phyloP scores from a whole-genome alignment of 345 rosid species.

The Rhodomyrtus tomentosa region DNA sequence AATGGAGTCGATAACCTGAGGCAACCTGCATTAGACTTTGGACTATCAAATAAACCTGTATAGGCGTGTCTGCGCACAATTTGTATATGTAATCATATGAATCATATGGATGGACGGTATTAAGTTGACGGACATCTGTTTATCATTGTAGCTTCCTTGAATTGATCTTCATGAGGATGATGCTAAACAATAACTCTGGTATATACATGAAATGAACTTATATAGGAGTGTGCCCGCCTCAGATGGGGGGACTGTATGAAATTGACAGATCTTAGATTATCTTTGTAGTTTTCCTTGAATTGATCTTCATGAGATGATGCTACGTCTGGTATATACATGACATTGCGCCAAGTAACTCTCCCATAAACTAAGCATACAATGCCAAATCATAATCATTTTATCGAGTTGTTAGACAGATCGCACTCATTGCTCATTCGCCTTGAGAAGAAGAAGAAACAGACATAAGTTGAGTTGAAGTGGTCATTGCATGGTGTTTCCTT shows the following conservation, averaged over 20 bases:
- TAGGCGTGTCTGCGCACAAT: background rate
- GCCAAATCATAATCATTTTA: background rate
- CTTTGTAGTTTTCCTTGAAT: background rate
- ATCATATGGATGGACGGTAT: background rate
- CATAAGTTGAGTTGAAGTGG: background rate
- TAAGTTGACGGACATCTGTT: background rate
- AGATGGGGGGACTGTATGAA: background rate
- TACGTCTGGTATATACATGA: background rate
- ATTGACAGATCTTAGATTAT: background rate
- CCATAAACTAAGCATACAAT: background rate
- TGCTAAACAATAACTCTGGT: background rate
- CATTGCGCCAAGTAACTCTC: background rate
- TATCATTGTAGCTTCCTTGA: background rate
- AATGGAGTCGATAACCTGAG: background rate
- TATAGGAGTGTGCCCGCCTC: accelerated
- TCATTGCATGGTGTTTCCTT: background rate
- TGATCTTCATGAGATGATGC: background rate
- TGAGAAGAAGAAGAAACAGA: background rate
- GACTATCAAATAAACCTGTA: background rate
- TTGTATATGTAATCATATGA: background rate
- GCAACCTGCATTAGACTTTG: background rate
- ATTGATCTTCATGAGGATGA: background rate
- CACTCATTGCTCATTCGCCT: background rate
- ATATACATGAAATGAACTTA: background rate
- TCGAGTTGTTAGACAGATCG: background rate